Conservation (phyloP, 2,329 filamentous ascomycete genomes). For the Allantophomopsis cytisporea region DNA sequence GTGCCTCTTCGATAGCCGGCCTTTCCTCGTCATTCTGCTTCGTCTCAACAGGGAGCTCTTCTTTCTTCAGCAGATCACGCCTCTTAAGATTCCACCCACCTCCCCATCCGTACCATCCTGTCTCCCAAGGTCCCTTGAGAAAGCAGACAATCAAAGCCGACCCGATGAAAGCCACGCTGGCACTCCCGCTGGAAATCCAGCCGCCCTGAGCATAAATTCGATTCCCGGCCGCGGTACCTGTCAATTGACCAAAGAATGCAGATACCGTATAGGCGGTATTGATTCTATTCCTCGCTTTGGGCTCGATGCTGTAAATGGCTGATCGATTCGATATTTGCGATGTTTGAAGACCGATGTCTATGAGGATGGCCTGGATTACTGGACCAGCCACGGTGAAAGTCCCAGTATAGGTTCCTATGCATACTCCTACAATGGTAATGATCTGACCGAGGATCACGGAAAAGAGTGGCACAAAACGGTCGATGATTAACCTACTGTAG, state of each 20-base stretch:
- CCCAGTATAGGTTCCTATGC: conserved; percentile 57
- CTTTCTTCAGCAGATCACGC: conserved; percentile 7
- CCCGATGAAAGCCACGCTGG: conserved; percentile 38
- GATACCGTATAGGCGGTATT: conserved; percentile 76
- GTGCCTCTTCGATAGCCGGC: background rate
- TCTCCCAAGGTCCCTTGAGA: conserved; percentile 39
- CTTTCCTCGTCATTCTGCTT: background rate
- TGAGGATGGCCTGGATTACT: conserved; percentile 54
- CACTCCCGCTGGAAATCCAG: conserved; percentile 41
- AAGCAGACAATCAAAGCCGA: conserved; percentile 30
- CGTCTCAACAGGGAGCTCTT: background rate
- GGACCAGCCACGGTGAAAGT: conserved; percentile 54
- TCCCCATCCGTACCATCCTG: conserved; percentile 44
- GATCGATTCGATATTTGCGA: conserved; percentile 61
- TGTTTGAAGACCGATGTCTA: conserved; percentile 62
- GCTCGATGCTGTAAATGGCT: conserved; percentile 57
- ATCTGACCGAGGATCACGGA: conserved; percentile 48
- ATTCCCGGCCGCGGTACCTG: conserved; percentile 48
- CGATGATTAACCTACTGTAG: conserved; percentile 57
- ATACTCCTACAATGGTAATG: conserved; percentile 45
- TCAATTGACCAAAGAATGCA: conserved; percentile 63
- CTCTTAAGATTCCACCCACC: conserved; percentile 36
- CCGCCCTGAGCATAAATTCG: conserved; percentile 38
- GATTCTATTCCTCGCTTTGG: conserved; percentile 58
- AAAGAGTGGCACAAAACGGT: conserved; percentile 54